Percentiles rank a stretch among this genome's conserved stretches.
These are phyloP conservation scores for Fusarium papillatum DNA, from an alignment of 2,329 filamentous ascomycete genomes.

Conservation along the genomic window DNA sequence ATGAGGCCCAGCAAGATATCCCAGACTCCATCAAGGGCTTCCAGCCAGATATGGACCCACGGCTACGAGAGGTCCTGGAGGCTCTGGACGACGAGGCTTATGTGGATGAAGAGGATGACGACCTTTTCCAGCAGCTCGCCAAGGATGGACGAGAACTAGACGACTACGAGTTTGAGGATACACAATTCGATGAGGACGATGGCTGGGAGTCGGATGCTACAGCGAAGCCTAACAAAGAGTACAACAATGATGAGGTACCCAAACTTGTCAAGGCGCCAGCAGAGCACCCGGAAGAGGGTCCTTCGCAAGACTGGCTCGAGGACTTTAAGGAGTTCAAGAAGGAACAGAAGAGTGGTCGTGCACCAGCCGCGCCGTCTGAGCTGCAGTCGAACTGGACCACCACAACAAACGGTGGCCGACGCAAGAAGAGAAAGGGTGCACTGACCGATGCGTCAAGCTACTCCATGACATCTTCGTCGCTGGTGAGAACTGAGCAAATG, in stretches of 20 bases:
- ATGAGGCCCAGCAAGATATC: conserved; percentile 93
- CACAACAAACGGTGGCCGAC: conserved; percentile 83
- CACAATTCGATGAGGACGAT: conserved; percentile 75
- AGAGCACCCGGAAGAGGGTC: conserved; percentile 70
- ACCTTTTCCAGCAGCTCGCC: conserved; percentile 83
- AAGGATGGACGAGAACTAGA: conserved; percentile 80
- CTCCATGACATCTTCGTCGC: conserved; percentile 91
- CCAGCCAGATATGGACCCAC: conserved; percentile 97
- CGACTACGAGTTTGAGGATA: conserved; percentile 83
- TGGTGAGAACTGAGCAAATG: conserved; percentile 90
- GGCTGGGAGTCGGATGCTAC: conserved; percentile 98
- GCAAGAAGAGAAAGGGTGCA: conserved; percentile 96
- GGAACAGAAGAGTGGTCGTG: conserved; percentile 69
- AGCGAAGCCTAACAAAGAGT: conserved; percentile 78
- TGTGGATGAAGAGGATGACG: conserved; percentile 89
- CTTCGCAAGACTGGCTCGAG: conserved; percentile 87
- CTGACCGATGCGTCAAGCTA: conserved; percentile 89
- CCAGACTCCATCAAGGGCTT: conserved; percentile 94
- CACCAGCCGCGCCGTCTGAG: conserved; percentile 65
- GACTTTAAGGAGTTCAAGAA: conserved; percentile 97
- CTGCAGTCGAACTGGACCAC: conserved; percentile 80
- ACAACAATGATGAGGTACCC: conserved; percentile 62
- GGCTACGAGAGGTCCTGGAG: conserved; percentile 90
- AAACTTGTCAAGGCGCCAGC: conserved; percentile 60
- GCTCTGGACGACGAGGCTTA: conserved; percentile 96